These are phyloP conservation scores for Irpex rosettiformis DNA, from an alignment of 1,284 basidiomycete genomes.

Conservation along the genomic window DNA sequence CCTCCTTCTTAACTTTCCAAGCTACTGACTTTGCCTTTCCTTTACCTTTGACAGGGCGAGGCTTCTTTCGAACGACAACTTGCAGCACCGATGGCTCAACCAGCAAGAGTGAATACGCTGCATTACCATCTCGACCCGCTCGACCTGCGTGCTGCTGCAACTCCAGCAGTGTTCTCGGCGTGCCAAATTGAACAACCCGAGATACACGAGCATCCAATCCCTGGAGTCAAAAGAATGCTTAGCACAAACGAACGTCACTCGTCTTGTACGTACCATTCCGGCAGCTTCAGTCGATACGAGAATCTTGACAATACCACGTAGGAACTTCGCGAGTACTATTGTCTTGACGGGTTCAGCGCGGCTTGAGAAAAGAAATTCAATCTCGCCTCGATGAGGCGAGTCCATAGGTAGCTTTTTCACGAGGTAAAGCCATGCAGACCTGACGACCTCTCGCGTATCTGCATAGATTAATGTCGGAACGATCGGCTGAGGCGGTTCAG, in stretches of 20 bases:
- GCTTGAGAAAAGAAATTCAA: neutral
- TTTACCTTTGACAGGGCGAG: neutral
- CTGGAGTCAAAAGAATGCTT: too few species aligned
- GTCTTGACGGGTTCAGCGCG: neutral
- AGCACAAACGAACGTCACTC: too few species aligned
- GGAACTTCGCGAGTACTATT: neutral
- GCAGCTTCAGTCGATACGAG: neutral
- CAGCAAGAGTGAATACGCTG: conserved; percentile 11
- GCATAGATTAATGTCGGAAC: neutral
- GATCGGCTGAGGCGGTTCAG: neutral
- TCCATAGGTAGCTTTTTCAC: neutral
- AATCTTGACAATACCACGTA: neutral
- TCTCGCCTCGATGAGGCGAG: neutral
- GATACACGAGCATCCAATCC: conserved; percentile 17
- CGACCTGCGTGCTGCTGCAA: conserved; percentile 15
- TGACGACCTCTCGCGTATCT: neutral
- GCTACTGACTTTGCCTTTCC: neutral
- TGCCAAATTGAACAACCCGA: conserved; percentile 14
- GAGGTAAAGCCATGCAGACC: neutral
- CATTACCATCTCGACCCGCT: conserved; percentile 15
- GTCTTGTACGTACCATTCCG: neutral
- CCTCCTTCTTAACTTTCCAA: neutral
- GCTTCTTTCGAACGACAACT: neutral
- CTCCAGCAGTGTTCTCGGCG: conserved; percentile 9
- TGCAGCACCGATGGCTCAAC: conserved; percentile 14